phyloP scores from a whole-genome alignment of 805 yeast genomes.

The Zygoascus biomembranicola region DNA sequence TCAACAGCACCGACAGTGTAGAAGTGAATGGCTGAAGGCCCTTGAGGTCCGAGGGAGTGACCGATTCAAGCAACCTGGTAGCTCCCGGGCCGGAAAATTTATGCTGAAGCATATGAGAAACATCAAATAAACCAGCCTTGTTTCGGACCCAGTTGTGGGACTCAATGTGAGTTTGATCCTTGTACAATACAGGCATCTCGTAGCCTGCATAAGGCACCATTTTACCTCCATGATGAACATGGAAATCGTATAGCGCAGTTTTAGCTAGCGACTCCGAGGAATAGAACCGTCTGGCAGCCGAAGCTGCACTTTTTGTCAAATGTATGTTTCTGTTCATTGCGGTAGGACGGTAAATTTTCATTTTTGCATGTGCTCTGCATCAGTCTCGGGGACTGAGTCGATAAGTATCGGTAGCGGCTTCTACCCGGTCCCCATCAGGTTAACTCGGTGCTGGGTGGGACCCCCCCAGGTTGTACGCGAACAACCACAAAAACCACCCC shows the following conservation, averaged over 20 bases:
- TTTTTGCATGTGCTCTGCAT: neutral
- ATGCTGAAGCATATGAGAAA: conserved; percentile 96
- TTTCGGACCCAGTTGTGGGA: conserved; percentile 92
- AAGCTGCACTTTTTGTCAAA: neutral
- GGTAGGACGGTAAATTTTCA: neutral
- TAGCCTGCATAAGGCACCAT: conserved; percentile 97
- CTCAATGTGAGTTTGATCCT: conserved; percentile 78
- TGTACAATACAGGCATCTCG: conserved; percentile 87
- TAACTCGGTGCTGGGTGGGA: neutral
- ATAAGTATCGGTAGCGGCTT: neutral
- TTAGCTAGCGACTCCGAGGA: conserved; percentile 24
- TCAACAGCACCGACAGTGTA: conserved; percentile 68
- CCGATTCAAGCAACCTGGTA: conserved; percentile 56
- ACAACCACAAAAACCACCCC: neutral
- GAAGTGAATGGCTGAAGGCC: conserved; percentile 49
- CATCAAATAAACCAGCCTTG: conserved; percentile 89
- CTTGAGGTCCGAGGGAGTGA: conserved; percentile 84
- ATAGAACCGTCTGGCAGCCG: conserved; percentile 5
- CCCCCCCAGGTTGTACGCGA: neutral
- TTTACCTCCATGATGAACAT: conserved; percentile 70
- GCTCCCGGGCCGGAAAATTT: conserved; percentile 62
- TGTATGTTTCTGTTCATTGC: neutral
- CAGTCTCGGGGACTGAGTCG: neutral
- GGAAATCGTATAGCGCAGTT: conserved; percentile 80
- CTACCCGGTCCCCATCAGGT: neutral